Conservation (phyloP, 1,284 basidiomycete genomes). For the Naganishia cerealis region DNA sequence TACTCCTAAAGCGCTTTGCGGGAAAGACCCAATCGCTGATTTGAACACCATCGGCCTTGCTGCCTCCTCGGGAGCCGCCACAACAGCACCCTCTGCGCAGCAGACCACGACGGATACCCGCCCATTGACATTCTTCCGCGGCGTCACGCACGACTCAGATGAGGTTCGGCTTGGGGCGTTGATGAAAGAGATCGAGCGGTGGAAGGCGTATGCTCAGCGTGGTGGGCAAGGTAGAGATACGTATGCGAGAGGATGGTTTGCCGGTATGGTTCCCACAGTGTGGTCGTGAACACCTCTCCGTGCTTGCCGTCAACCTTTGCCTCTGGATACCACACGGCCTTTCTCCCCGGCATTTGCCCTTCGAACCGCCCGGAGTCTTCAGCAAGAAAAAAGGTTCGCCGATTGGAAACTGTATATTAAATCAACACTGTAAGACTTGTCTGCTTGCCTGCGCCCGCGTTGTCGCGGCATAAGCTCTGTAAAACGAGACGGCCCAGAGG, state of each 20-base stretch:
- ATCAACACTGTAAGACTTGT: too few relatives aligned
- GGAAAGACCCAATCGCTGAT: conserved; percentile 39
- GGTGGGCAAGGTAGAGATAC: not conserved
- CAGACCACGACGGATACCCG: conserved; percentile 4
- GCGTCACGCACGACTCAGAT: conserved; percentile 63
- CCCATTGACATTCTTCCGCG: conserved; percentile 49
- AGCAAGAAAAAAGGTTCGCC: too few relatives aligned
- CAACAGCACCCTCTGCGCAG: conserved; percentile 31
- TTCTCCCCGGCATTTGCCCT: not conserved
- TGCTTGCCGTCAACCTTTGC: not conserved
- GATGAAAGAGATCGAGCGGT: conserved; percentile 65
- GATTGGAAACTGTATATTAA: too few relatives aligned
- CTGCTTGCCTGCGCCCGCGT: too few relatives aligned
- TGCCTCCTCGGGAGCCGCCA: conserved; percentile 31
- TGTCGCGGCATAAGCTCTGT: too few relatives aligned
- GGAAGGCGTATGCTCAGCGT: conserved; percentile 52
- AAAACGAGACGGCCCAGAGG: too few relatives aligned
- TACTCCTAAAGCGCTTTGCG: conserved; percentile 44
- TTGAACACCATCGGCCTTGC: not conserved
- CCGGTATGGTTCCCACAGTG: not conserved
- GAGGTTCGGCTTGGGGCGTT: conserved; percentile 63
- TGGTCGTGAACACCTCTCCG: not conserved
- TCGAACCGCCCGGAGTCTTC: too few relatives aligned
- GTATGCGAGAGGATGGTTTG: not conserved
- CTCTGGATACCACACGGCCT: not conserved